phyloP scores from a whole-genome alignment of 106 monocot species.

The Agapanthus africanus region DNA sequence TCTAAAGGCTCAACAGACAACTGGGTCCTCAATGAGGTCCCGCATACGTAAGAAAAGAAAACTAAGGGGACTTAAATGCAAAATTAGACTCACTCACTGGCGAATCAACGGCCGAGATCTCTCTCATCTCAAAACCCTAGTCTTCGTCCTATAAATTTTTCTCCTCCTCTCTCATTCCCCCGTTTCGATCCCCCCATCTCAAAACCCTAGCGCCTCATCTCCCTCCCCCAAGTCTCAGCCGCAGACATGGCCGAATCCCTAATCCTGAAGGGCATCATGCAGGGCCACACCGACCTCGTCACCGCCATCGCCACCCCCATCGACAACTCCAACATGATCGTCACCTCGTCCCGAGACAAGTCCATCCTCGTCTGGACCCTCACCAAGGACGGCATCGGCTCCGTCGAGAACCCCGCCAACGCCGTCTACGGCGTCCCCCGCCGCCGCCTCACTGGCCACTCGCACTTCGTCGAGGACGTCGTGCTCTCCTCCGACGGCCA shows the following conservation, averaged over 20 bases:
- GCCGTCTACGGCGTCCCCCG: slow-evolving; percentile 14
- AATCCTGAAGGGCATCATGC: slow-evolving; percentile 25
- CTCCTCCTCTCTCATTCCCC: too few species aligned
- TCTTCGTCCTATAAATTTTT: too few species aligned
- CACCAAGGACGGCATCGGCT: background rate
- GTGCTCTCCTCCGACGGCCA: slow-evolving; percentile 27
- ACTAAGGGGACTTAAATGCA: too few species aligned
- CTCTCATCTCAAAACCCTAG: too few species aligned
- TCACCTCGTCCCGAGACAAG: slow-evolving; percentile 54
- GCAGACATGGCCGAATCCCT: slow-evolving; percentile 30
- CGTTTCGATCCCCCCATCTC: background rate
- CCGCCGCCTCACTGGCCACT: slow-evolving; percentile 28
- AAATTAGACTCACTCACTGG: too few species aligned
- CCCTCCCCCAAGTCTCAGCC: background rate
- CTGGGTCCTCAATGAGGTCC: too few species aligned
- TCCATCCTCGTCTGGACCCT: slow-evolving; percentile 49
- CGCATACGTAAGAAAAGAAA: too few species aligned
- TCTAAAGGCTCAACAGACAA: too few species aligned
- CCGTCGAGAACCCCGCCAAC: background rate
- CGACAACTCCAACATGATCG: slow-evolving; percentile 44
- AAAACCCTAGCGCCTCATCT: background rate
- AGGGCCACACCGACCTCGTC: slow-evolving; percentile 36
- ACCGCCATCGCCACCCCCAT: slow-evolving; percentile 47
- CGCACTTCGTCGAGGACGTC: slow-evolving; percentile 29
- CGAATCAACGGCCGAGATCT: too few species aligned